phyloP scores from a whole-genome alignment of 768 basidiomycete species.

The Termitomyces sp. region DNA sequence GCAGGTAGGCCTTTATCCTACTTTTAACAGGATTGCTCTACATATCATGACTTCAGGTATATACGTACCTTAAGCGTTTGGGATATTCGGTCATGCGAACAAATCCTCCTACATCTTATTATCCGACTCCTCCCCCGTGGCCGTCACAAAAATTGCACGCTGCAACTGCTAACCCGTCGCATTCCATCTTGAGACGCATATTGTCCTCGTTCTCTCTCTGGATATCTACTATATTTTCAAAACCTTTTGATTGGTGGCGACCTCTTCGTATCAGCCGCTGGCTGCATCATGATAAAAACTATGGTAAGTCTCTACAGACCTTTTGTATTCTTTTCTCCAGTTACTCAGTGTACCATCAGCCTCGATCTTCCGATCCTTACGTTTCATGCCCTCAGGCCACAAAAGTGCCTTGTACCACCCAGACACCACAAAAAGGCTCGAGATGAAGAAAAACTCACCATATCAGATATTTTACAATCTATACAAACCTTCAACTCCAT shows the following conservation, averaged over 20 bases:
- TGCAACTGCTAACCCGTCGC: slow-evolving; percentile 1
- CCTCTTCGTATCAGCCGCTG: slow-evolving; percentile 47
- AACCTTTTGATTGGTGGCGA: slow-evolving; percentile 59
- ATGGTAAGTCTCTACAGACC: slow-evolving; percentile 31
- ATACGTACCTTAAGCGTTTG: slow-evolving; percentile 84
- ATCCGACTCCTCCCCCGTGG: slow-evolving; percentile 36
- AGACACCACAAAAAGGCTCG: slow-evolving; percentile 13
- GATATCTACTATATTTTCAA: slow-evolving; percentile 22
- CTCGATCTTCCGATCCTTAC: slow-evolving; percentile 60
- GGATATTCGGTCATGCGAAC: slow-evolving; percentile 89
- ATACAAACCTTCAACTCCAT: slow-evolving; percentile 87
- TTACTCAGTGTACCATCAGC: slow-evolving; percentile 32
- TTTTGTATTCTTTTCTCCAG: not conserved
- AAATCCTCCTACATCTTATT: slow-evolving; percentile 18
- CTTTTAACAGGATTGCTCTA: not conserved
- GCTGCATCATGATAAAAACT: slow-evolving; percentile 45
- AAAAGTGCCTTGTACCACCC: slow-evolving; percentile 36
- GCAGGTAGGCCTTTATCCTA: slow-evolving; percentile 49
- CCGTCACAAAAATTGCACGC: slow-evolving; percentile 11
- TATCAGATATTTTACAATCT: slow-evolving; percentile 86
- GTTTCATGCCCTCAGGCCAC: slow-evolving; percentile 71
- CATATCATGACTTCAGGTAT: slow-evolving; percentile 53
- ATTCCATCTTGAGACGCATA: slow-evolving; percentile 30
- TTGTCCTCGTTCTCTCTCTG: slow-evolving; percentile 27
- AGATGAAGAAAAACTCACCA: slow-evolving; percentile 34